Conservation (phyloP, 768 basidiomycete species). For the Dentipellis sp. region DNA sequence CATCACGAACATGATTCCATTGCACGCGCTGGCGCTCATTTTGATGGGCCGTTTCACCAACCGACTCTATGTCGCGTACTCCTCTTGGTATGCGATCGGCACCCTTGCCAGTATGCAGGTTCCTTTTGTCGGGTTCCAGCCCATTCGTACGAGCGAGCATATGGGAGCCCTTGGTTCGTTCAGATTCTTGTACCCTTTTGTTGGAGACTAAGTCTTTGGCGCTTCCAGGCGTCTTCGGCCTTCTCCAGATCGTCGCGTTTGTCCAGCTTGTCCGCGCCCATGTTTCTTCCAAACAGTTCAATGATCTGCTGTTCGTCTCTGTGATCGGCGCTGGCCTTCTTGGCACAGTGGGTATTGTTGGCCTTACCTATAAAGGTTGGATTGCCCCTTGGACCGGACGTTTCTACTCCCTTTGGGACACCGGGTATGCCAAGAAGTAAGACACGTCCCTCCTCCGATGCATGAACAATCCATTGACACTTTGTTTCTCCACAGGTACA, state of each 20-base stretch:
- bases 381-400: conserved; percentile 99
- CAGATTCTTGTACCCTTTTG: background rate
- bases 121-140: conserved; percentile 98
- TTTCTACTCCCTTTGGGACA: conserved; percentile 99
- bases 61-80: conserved; percentile 91
- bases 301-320: conserved; percentile 59
- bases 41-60: conserved; percentile 94
- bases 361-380: conserved; percentile 85
- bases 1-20: conserved; percentile 99
- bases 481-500: conserved; percentile 44
- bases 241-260: conserved; percentile 94
- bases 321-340: conserved; percentile 64
- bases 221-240: conserved; percentile 77
- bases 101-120: conserved; percentile 99
- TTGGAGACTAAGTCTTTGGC: background rate
- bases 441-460: conserved; percentile 14
- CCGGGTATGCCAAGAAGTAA: conserved; percentile 96
- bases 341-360: conserved; percentile 64
- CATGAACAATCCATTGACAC: conserved; percentile 5
- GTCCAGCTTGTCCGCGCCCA: conserved; percentile 83
- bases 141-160: conserved; percentile 95
- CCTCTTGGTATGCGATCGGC: conserved; percentile 96
- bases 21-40: conserved; percentile 90
- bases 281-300: conserved; percentile 89
- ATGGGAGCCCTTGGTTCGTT: conserved; percentile 90